Evolutionary conservation across 345 rosid species (phyloP).

Genomic region (Rhodomyrtus tomentosa): DNA sequence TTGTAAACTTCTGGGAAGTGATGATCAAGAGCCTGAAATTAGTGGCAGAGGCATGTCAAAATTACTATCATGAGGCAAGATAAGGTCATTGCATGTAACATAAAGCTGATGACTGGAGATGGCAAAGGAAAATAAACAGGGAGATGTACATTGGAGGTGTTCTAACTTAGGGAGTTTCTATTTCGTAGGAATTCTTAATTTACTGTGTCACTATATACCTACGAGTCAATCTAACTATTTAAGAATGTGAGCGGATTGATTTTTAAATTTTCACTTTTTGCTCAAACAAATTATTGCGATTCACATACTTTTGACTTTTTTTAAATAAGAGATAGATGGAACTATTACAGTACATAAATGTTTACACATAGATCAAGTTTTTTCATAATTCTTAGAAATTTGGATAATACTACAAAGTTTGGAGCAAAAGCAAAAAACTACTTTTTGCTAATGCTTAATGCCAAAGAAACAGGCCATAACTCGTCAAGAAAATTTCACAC

Average conservation of each 20-base stretch:
- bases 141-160: neutral
- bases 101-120: neutral
- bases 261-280: neutral
- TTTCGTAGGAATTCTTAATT: neutral
- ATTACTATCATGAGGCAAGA: neutral
- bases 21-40: conserved; percentile 34
- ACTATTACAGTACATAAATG: neutral
- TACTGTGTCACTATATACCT: neutral
- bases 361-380: neutral
- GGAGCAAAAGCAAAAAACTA: neutral
- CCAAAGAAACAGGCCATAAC: neutral
- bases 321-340: neutral
- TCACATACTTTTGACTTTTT: neutral
- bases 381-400: neutral
- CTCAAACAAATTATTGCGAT: neutral
- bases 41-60: neutral
- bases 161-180: neutral
- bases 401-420: neutral
- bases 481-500: neutral
- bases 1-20: conserved; percentile 14
- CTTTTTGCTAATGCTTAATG: neutral
- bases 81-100: neutral
- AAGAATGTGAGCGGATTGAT: neutral
- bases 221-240: neutral
- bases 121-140: neutral